These are phyloP conservation scores for Podila horticola DNA, from an alignment of 192 early-diverging fungal genomes.

Conservation along the genomic window DNA sequence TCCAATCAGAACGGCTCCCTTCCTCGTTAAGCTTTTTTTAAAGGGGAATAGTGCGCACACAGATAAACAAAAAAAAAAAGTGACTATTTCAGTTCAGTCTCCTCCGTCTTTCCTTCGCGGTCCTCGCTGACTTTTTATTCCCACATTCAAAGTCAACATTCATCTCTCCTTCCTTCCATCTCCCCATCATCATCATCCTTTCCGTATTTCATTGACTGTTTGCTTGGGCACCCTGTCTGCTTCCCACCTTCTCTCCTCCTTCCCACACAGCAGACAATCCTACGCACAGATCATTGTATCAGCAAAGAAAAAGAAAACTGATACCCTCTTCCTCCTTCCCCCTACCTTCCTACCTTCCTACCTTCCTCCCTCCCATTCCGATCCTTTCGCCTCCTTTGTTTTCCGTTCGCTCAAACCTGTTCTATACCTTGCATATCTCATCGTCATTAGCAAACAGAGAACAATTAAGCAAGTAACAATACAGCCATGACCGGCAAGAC, in stretches of 20 bases:
- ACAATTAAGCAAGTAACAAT: background rate
- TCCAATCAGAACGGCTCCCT: no score
- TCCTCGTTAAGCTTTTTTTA: no score
- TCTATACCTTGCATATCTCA: no score
- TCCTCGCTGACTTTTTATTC: background rate
- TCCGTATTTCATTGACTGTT: background rate
- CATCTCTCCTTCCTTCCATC: constrained; percentile 1
- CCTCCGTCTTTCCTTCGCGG: background rate
- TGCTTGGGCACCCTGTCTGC: background rate
- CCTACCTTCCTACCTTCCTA: background rate
- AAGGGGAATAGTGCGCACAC: no score
- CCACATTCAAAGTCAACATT: background rate
- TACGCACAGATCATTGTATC: no score
- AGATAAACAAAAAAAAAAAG: no score
- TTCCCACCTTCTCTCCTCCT: background rate
- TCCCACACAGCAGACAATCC: background rate
- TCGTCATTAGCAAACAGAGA: background rate
- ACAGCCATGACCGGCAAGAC: constrained; percentile 47
- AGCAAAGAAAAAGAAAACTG: background rate
- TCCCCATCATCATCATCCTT: background rate
- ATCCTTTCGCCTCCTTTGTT: background rate
- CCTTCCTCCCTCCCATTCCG: background rate
- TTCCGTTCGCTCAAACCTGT: no score
- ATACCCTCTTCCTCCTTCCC: background rate
- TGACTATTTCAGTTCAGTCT: background rate